A percentile compares a stretch with the other conserved stretches of the same genome.
phyloP scores from a whole-genome alignment of 2,329 filamentous ascomycete genomes.

The Pestalotiopsis sp. region DNA sequence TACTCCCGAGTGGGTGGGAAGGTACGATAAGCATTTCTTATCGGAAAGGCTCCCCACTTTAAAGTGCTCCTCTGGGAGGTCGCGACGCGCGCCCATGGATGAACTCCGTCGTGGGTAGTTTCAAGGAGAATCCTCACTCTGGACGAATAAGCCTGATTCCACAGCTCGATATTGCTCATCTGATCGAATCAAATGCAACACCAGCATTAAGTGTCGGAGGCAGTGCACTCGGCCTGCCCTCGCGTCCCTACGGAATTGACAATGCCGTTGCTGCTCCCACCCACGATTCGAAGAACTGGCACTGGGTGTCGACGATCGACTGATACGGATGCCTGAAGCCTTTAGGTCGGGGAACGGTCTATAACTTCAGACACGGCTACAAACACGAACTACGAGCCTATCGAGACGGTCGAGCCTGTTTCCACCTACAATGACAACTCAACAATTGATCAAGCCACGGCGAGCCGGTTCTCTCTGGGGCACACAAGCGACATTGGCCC shows the following conservation, averaged over 20 bases:
- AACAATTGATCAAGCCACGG: background rate
- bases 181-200: background rate
- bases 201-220: background rate
- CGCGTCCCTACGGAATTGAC: background rate
- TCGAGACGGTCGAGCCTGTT: background rate
- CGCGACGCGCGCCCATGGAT: background rate
- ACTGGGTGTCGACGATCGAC: background rate
- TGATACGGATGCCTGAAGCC: background rate
- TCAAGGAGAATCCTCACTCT: background rate
- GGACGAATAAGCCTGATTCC: background rate
- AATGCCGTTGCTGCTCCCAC: background rate
- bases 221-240: background rate
- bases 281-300: background rate
- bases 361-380: no score
- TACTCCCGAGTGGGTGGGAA: background rate
- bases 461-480: constrained; percentile 15
- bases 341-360: no score
- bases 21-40: background rate
- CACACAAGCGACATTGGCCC: constrained; percentile 16
- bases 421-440: background rate
- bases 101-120: no score
- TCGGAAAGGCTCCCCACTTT: background rate
- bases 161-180: background rate
- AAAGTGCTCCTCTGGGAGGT: background rate
- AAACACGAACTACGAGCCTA: background rate